Conservation (phyloP, 2,329 filamentous ascomycete genomes). For the Colletotrichum tofieldiae region DNA sequence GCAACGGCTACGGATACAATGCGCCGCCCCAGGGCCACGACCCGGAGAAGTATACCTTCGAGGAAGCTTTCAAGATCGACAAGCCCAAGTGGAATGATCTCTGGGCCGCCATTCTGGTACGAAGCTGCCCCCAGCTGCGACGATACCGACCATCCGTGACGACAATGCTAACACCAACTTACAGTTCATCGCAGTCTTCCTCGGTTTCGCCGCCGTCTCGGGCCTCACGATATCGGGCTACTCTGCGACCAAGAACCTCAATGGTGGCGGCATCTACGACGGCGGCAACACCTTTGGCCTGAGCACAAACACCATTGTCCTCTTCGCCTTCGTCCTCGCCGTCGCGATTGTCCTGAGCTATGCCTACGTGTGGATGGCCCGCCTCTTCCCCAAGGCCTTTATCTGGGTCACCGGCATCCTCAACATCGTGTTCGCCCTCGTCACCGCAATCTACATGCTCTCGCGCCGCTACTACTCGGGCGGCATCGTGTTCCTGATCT, state of each 20-base stretch:
- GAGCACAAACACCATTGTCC: slow-evolving; percentile 86
- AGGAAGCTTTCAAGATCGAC: slow-evolving; percentile 86
- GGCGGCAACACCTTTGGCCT: slow-evolving; percentile 76
- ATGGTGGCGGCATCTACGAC: slow-evolving; percentile 82
- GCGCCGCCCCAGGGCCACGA: slow-evolving; percentile 53
- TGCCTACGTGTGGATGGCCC: slow-evolving; percentile 82
- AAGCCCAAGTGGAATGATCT: slow-evolving; percentile 91
- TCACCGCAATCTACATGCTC: slow-evolving; percentile 89
- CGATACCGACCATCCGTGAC: slow-evolving; percentile 37
- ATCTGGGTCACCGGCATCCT: slow-evolving; percentile 94
- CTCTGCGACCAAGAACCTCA: slow-evolving; percentile 72
- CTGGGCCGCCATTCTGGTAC: slow-evolving; percentile 87
- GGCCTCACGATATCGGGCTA: slow-evolving; percentile 85
- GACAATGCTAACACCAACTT: background rate
- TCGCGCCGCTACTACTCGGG: slow-evolving; percentile 83
- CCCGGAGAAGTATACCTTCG: slow-evolving; percentile 73
- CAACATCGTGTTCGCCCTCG: slow-evolving; percentile 88
- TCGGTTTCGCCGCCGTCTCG: slow-evolving; percentile 83
- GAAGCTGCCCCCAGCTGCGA: slow-evolving; percentile 49
- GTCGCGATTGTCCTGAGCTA: slow-evolving; percentile 83
- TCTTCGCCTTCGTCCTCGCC: slow-evolving; percentile 85
- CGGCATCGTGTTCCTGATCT: slow-evolving; percentile 89
- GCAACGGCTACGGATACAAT: slow-evolving; percentile 54
- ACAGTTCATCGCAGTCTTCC: slow-evolving; percentile 78
- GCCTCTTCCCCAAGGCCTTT: slow-evolving; percentile 88